phyloP scores from a whole-genome alignment of 441 rosid species.

The Pelargonium citronellum region DNA sequence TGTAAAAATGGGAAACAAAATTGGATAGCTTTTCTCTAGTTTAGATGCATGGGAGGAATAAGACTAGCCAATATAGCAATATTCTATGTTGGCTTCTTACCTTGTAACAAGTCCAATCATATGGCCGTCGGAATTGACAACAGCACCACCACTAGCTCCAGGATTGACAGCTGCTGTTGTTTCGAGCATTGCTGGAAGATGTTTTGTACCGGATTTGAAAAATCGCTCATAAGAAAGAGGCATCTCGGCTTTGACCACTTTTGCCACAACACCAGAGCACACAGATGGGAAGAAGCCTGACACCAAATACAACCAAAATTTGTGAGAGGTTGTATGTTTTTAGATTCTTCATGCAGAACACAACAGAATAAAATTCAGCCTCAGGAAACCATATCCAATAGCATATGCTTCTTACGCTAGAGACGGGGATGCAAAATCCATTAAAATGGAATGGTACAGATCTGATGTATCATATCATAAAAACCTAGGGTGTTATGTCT shows the following conservation, averaged over 20 bases:
- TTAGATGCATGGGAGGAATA: too few relatives aligned
- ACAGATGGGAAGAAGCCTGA: slow-evolving; percentile 75
- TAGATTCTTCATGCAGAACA: too few relatives aligned
- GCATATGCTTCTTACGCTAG: too few relatives aligned
- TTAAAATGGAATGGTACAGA: too few relatives aligned
- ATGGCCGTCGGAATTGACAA: slow-evolving; percentile 64
- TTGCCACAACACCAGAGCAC: slow-evolving; percentile 75
- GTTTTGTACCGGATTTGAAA: slow-evolving; percentile 24
- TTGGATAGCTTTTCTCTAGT: too few relatives aligned
- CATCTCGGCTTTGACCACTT: slow-evolving; percentile 58
- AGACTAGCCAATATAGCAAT: neutral
- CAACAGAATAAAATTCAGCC: too few relatives aligned
- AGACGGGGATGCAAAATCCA: too few relatives aligned
- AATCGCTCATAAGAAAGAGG: slow-evolving; percentile 28
- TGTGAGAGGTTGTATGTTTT: neutral
- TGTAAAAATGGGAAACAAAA: too few relatives aligned
- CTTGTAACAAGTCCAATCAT: slow-evolving; percentile 96
- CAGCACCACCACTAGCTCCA: slow-evolving; percentile 95
- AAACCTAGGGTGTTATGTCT: too few relatives aligned
- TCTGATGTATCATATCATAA: too few relatives aligned
- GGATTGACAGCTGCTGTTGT: slow-evolving; percentile 95
- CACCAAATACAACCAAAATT: slow-evolving; percentile 12
- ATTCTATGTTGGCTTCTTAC: slow-evolving; percentile 23
- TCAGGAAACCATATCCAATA: too few relatives aligned
- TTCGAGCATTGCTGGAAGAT: slow-evolving; percentile 79